Base-by-base conservation (phyloP, 768 basidiomycete species). In the Lanmaoa rubissima region DNA sequence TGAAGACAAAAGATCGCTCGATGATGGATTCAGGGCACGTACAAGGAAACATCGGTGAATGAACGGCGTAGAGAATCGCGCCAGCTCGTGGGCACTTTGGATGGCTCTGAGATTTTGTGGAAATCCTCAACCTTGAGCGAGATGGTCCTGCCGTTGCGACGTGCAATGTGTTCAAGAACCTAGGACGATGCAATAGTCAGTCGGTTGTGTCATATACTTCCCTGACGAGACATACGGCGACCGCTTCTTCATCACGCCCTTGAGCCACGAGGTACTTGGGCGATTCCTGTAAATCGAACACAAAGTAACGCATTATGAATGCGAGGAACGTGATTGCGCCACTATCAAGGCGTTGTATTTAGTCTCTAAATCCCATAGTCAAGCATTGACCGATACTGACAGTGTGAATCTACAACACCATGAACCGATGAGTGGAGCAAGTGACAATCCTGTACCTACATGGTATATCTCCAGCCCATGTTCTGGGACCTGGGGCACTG, bases 401-500 rank as follows among this genome's bases (percentile, higher is more conserved):
- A 80, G 65, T n/a, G 72, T 75, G 60, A 73, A 75, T 42, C 78
- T 79, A 54, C 28, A 43, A 45, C 17, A 17, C 2, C 5, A 36
- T 63, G 34, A 61, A 17, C 34, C 4, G 36, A 39, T 19, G 51
- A 45, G 39, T 38, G 40, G 17, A 4, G 21, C 10, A 26, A 2
- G 35, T 19, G 17, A 26, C 34, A 36, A 0, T 4, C 10, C 57
- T 32, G 19, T 12, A 61, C 65, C 2, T 67, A 82, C 75, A 80
- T 68, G 21, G 77, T 76, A 64, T 83, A 84, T 67, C 84, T 73
- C 84, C 84, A 86, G 12, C 84, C 84, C 77, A 80, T 82, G 59
- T 85, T 86, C 58, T 76, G 69, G 0, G 69, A 72, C 55, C 76
- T 76, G 3, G 73, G 63, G 60, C 84, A 86, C 60, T 80, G 69